Conservation (phyloP, 2,329 filamentous ascomycete genomes). For the Rachicladosporium sp. region DNA sequence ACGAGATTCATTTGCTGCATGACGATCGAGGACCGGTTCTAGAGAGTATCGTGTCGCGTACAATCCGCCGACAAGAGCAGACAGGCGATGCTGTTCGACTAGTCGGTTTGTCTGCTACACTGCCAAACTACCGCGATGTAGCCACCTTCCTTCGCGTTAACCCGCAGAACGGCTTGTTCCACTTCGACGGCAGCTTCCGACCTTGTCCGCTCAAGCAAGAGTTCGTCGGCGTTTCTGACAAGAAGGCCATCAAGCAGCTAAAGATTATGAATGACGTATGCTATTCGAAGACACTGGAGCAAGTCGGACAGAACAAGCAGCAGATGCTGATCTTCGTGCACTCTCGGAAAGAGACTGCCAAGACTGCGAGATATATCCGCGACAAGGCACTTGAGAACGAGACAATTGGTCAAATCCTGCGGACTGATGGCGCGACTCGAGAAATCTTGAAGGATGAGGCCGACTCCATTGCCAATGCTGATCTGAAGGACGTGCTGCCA, state of each 20-base stretch:
- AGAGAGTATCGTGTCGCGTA: constrained; percentile 92
- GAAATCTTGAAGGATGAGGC: constrained; percentile 81
- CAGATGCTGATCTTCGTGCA: constrained; percentile 99
- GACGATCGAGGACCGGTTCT: constrained; percentile 94
- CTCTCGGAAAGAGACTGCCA: constrained; percentile 93
- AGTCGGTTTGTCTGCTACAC: constrained; percentile 82
- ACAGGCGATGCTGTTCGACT: constrained; percentile 87
- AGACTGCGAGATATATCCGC: constrained; percentile 89
- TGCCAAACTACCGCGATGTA: constrained; percentile 94
- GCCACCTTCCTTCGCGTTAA: constrained; percentile 91
- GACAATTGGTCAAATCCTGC: constrained; percentile 89
- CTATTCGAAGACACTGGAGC: constrained; percentile 93
- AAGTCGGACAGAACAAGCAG: constrained; percentile 82
- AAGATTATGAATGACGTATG: constrained; percentile 99
- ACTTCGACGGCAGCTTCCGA: constrained; percentile 88
- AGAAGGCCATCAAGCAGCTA: constrained; percentile 95
- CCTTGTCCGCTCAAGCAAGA: constrained; percentile 93
- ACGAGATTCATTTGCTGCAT: constrained; percentile 94
- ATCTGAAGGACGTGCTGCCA: constrained; percentile 85
- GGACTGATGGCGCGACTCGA: constrained; percentile 80
- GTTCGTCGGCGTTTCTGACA: constrained; percentile 93
- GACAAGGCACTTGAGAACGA: constrained; percentile 97
- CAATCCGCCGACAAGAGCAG: constrained; percentile 84
- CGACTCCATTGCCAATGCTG: constrained; percentile 67
- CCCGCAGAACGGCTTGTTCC: constrained; percentile 72